Conservation (phyloP, 2,329 filamentous ascomycete species). For the Xylariaceae sp. region DNA sequence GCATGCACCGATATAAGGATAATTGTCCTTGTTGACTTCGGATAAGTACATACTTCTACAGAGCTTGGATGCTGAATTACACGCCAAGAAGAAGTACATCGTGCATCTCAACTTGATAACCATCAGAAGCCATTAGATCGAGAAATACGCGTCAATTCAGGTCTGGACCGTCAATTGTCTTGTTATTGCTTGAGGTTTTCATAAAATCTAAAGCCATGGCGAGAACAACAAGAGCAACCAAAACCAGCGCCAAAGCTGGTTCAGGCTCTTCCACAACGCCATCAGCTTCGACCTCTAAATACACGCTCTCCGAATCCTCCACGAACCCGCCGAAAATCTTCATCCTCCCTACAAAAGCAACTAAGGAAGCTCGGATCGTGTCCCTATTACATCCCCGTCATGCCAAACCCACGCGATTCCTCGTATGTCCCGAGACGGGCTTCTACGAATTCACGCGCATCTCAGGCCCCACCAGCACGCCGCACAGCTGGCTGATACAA, state of each 20-base stretch:
- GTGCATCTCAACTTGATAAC: background rate
- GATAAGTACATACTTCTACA: background rate
- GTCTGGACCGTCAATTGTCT: background rate
- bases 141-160: background rate
- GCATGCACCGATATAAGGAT: background rate
- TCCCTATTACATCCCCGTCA: constrained; percentile 56
- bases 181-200: background rate
- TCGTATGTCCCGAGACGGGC: constrained; percentile 56
- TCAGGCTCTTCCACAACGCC: constrained; percentile 26
- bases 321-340: constrained; percentile 51
- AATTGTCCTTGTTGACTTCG: background rate
- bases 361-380: constrained; percentile 51
- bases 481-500: constrained; percentile 59
- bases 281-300: constrained; percentile 29
- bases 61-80: background rate
- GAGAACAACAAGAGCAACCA: constrained; percentile 44
- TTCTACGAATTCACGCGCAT: constrained; percentile 62
- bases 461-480: constrained; percentile 46
- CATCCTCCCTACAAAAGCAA: constrained; percentile 53
- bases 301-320: constrained; percentile 37
- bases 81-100: background rate
- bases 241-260: constrained; percentile 31
- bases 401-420: constrained; percentile 51
- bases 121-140: background rate
- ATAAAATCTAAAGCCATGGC: constrained; percentile 37